These are phyloP conservation scores for Aureobasidium pullulans DNA, from an alignment of 2,329 filamentous ascomycete genomes.

Conservation along the genomic window DNA sequence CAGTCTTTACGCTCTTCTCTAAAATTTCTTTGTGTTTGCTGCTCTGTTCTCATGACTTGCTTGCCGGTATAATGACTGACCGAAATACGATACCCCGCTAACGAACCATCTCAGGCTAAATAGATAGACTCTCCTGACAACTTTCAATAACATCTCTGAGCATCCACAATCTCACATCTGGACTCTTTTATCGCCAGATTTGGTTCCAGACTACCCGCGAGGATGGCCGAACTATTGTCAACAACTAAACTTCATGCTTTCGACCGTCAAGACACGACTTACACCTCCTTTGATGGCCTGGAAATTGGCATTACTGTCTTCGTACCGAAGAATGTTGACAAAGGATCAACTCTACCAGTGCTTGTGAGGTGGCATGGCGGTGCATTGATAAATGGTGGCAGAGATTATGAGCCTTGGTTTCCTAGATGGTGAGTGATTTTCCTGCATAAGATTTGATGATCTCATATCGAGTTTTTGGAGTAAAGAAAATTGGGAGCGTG, in stretches of 20 bases:
- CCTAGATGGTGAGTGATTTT: conserved; percentile 15
- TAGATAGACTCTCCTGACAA: not conserved
- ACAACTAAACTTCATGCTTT: conserved; percentile 31
- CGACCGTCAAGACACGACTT: conserved; percentile 32
- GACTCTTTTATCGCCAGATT: not conserved
- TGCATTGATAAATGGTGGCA: conserved; percentile 29
- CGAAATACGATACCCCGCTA: conserved; percentile 3
- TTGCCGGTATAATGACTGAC: not conserved
- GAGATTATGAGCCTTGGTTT: conserved; percentile 12
- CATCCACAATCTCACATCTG: too few relatives aligned
- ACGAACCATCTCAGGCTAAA: not conserved
- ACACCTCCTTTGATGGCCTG: conserved; percentile 34
- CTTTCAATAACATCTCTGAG: too few relatives aligned
- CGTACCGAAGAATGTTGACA: conserved; percentile 30
- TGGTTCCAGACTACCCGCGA: too few relatives aligned
- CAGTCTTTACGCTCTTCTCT: too few relatives aligned
- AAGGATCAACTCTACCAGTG: conserved; percentile 28
- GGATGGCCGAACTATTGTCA: not conserved
- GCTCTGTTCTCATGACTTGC: not conserved
- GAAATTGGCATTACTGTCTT: conserved; percentile 32
- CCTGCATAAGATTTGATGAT: too few relatives aligned
- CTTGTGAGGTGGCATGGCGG: conserved; percentile 41
- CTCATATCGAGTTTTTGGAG: too few relatives aligned
- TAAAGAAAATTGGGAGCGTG: too few relatives aligned
- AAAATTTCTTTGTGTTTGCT: not conserved